These are phyloP conservation scores for Aegilops bicornis DNA, from an alignment of 176 grass and related monocot species.

Conservation along the genomic window DNA sequence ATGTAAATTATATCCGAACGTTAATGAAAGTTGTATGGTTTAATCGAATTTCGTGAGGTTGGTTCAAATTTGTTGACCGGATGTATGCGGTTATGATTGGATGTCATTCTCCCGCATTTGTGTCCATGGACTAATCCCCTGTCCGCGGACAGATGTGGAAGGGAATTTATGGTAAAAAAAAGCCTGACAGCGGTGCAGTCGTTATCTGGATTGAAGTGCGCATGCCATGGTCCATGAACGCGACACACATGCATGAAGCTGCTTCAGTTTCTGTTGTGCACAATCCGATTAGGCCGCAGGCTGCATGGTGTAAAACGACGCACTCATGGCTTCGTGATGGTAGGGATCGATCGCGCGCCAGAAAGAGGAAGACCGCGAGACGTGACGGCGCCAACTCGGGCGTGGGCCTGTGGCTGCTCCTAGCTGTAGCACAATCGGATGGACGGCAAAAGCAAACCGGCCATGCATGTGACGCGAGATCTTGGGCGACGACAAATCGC, in stretches of 20 bases:
- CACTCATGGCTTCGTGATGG: too few species aligned
- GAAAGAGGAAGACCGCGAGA: background rate
- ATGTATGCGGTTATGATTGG: too few species aligned
- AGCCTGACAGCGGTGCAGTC: background rate
- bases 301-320: background rate
- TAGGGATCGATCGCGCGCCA: background rate
- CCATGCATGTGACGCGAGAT: slow-evolving; percentile 32
- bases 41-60: too few species aligned
- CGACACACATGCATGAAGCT: too few species aligned
- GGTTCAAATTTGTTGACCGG: too few species aligned
- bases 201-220: background rate
- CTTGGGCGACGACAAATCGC: slow-evolving; percentile 28
- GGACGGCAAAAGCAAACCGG: slow-evolving; percentile 14
- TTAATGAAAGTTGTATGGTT: too few species aligned
- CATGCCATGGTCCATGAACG: background rate
- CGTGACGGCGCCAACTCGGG: background rate
- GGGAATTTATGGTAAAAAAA: too few species aligned
- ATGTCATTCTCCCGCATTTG: too few species aligned
- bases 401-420: background rate
- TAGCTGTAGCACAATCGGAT: background rate
- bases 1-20: too few species aligned
- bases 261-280: background rate
- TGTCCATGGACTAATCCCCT: too few species aligned
- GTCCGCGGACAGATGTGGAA: too few species aligned
- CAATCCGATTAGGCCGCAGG: slow-evolving; percentile 25